Evolutionary conservation across 192 early-diverging fungal genomes (phyloP).

Genomic region (Coemansia sp.): DNA sequence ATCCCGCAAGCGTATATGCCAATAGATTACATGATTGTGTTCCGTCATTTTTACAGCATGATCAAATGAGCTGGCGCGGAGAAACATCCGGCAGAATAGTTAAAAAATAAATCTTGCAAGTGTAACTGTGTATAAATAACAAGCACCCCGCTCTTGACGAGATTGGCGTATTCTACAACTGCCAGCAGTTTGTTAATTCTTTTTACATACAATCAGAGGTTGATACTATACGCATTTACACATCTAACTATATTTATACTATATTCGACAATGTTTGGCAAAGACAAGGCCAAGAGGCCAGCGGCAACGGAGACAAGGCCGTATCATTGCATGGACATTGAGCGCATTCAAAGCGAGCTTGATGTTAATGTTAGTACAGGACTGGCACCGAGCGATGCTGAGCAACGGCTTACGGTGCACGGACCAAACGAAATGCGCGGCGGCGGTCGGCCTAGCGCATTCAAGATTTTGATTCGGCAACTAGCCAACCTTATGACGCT

Average conservation of each 20-base stretch:
- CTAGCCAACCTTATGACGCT: constrained; percentile 66
- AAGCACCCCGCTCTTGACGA: not conserved
- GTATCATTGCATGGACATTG: constrained; percentile 47
- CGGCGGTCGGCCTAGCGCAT: constrained; percentile 63
- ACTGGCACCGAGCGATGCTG: constrained; percentile 52
- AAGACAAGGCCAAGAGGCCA: constrained; percentile 3
- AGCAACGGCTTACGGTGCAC: constrained; percentile 41
- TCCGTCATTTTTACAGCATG: not conserved
- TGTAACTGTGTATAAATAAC: not conserved
- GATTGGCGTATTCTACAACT: not conserved
- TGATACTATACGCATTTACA: not conserved
- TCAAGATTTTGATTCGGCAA: constrained; percentile 64
- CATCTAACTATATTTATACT: not conserved
- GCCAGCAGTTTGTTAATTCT: not conserved
- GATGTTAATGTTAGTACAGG: constrained; percentile 38
- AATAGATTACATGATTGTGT: constrained; percentile 9
- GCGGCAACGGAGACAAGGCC: constrained; percentile 21
- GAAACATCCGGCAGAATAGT: constrained; percentile 1
- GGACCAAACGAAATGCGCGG: constrained; percentile 69
- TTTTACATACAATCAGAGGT: not conserved
- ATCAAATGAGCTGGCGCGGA: constrained; percentile 1
- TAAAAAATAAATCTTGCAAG: not conserved
- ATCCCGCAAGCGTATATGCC: not conserved
- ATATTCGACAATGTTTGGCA: constrained; percentile 18
- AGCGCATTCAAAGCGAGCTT: constrained; percentile 26